Base-by-base conservation (phyloP, 1,284 basidiomycete genomes). In the Fomitiporia mediterranea region DNA sequence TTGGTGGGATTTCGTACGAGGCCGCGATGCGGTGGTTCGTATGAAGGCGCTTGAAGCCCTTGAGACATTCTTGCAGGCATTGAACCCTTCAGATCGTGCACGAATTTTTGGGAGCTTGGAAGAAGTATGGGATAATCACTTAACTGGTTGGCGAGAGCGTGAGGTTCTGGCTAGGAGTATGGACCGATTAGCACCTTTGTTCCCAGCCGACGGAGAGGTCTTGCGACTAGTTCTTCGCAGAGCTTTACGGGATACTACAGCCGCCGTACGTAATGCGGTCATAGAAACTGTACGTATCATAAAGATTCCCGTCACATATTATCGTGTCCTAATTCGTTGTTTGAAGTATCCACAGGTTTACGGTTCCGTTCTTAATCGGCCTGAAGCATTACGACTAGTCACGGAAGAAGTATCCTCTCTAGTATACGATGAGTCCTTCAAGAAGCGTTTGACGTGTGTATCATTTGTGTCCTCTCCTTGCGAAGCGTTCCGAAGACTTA, bases 121-220 rank as follows among this genome's bases (percentile, higher is more conserved):
- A n/a, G 70, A 72, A 9, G 68, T 78, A 15, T 93, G 91, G 90
- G 72, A 81, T 30, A 78, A 79, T 7, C 70, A 72, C 59, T 73
- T 92, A 55, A 79, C 76, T 27, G 82, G 83, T n/a, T 98, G 95
- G 95, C 77, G 91, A 55, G 83, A 94, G 62, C 77, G 94, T 25
- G 90, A 95, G 65, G 73, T 73, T 19, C 70, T 92, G 53, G 82
- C 85, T 17, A 75, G 79, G 60, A 75, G 78, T 56, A 69, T 92
- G 35, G 75, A 73, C 0, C 69, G 68, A 11, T 71, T 91, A 43
- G 74, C 77, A 53, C 67, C 64, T 38, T 68, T 70, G 52, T 68
- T 68, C 9, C 68, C 67, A 11, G 34, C 27, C 42, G 37, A 48
- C 30, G 51, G 43, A 2, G 40, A 56, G 25, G 35, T 30, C n/a